Evolutionary conservation across 805 yeast genomes (phyloP), one percentile per base, ranked within the genome.

Genomic region (Metschnikowia continentalis): DNA sequence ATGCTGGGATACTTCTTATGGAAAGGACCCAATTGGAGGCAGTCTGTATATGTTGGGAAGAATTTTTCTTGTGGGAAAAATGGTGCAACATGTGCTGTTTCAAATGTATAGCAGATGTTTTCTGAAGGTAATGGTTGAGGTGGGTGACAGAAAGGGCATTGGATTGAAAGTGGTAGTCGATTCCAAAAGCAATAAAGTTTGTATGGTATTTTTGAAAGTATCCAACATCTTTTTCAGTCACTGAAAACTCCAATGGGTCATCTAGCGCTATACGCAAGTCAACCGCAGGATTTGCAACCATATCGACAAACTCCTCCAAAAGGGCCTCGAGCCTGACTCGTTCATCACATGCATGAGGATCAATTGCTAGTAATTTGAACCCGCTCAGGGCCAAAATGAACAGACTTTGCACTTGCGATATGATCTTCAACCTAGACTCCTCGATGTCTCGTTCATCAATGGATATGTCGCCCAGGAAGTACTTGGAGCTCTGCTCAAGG

Each of bases 301-400:
- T 53, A 5, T 52, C 41, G 2, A 80, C 59, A 48, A 73, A 70
- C 2, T 71, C 72, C 33, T 62, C 54, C n/a, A 80, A 66, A 11
- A 76, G 58, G 1, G 52, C 46, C 58, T 90, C 96, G 2, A 86
- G 77, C 42, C 72, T 71, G 0, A 87, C 72, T 49, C 96, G 66
- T 61, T 90, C 96, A 66, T 87, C 95, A 48, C 85, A 81, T 0
- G 96, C 96, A 70, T 90, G 96, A 60, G 89, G 96, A 61, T 90
- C 96, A 5, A 86, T 59, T 19, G 80, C 63, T 14, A 80, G 57
- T 0, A 60, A 42, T n/a, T 42, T 22, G 0, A 61, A 37, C 8
- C 44, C 32, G 17, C 50, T 48, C 26, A 51, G 48, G 22, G 64
- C 70, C 2, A 89, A 67, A 7, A 90, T 80, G 59, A 88, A 88